Base-by-base conservation (phyloP, 345 rosid genomes). In the Cardamine chenopodiifolia region DNA sequence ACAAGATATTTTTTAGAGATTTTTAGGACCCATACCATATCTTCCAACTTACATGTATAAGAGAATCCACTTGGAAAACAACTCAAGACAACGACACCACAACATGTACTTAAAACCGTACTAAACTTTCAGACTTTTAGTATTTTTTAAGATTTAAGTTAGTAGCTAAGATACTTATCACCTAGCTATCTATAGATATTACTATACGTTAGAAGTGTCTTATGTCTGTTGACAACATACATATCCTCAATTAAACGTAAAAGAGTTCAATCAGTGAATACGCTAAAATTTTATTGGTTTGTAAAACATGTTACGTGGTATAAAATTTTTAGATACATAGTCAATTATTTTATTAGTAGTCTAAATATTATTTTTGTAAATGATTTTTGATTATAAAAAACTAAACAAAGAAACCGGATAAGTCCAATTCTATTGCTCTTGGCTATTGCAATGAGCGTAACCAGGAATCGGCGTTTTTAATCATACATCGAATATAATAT, bases 21-120 rank as follows among this genome's bases (percentile, higher is more conserved):
- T 73, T 53, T 25, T 13, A 58, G 55, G 74, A 42, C 48, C 63
- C 69, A 44, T 49, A 59, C 74, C 74, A 60, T 72, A 50, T 39
- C 25, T 48, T 64, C 26, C 62, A 68, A 37, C 61, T 61, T 50
- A 29, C 17, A 52, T 26, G 25, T 23, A 17, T 19, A 23, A 8
- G 54, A 75, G 44, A 75, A 61, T 68, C 74, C 48, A 61, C 64
- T 62, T 62, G 65, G 37, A 76, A 35, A 37, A 28, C 42, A 66
- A 57, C 22, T 57, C 3, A n/a, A 48, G 54, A 74, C 32, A 59
- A 19, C 19, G 67, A 66, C 42, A 58, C 5, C 25, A 67, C 62
- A 67, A 14, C 45, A 28, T 74, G 62, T 59, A 66, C 73, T 58
- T 67, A 32, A 66, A 20, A 34, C 68, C 72, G 66, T 57, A 66